Conservation (phyloP, 2,329 filamentous ascomycete genomes). For the Calonectria multiphialidica region DNA sequence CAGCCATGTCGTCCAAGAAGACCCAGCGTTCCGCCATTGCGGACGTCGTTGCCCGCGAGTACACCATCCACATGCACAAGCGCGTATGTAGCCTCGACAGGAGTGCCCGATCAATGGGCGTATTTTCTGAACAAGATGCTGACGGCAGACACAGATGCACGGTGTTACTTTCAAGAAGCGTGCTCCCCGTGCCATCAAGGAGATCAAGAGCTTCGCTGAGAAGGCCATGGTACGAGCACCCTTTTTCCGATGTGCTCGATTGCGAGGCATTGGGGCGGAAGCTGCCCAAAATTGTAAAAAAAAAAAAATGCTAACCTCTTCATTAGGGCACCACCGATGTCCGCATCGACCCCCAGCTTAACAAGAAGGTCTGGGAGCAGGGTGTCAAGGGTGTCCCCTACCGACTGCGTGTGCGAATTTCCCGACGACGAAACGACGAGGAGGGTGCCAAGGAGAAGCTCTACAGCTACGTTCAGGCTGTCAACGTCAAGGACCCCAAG, state of each 20-base stretch:
- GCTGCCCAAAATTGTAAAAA: slow-evolving; percentile 7
- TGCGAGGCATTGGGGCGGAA: slow-evolving; percentile 26
- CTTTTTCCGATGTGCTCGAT: slow-evolving; percentile 21
- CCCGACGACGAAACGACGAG: slow-evolving; percentile 99
- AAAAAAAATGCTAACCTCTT: slow-evolving; percentile 33
- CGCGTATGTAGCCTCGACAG: slow-evolving; percentile 60
- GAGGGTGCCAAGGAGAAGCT: slow-evolving; percentile 99
- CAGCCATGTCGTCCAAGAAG: slow-evolving; percentile 60
- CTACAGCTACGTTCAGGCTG: slow-evolving; percentile 99
- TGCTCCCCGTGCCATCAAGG: slow-evolving; percentile 98
- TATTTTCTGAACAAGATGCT: slow-evolving; percentile 28
- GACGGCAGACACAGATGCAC: slow-evolving; percentile 76
- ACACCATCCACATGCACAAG: slow-evolving; percentile 99
- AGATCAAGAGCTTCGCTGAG: slow-evolving; percentile 95
- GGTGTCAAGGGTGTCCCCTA: slow-evolving; percentile 99
- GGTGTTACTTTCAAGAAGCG: slow-evolving; percentile 99
- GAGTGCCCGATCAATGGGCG: slow-evolving; percentile 27
- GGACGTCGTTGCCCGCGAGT: slow-evolving; percentile 99
- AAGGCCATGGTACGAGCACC: slow-evolving; percentile 89
- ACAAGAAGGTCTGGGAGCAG: slow-evolving; percentile 99
- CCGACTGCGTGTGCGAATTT: slow-evolving; percentile 98
- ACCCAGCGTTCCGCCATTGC: slow-evolving; percentile 90
- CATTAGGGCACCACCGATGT: slow-evolving; percentile 93
- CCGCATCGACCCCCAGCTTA: slow-evolving; percentile 97
- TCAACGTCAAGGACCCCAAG: slow-evolving; percentile 99